Evolutionary conservation across 208 protist genomes (phyloP), one percentile per base, ranked within the genome.

Genomic region (Acanthamoeba lenticulata): DNA sequence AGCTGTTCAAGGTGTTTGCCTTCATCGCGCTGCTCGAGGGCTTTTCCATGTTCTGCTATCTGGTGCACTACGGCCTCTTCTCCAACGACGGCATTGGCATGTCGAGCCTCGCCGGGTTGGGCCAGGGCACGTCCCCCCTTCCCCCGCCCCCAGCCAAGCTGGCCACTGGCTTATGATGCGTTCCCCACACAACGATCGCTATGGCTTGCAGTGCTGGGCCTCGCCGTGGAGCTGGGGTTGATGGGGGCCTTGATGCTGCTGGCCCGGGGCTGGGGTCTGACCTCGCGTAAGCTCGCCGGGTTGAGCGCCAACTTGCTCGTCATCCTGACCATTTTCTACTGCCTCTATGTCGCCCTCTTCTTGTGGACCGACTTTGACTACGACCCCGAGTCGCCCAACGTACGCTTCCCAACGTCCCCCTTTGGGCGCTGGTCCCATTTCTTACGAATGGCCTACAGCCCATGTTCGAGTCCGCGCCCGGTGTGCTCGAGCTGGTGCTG

Each of bases 1-100:
- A 72, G 62, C 62, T 72, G 29, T 72, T 72, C 62, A 72, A 72
- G 62, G 13, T 72, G 21, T 72, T 72, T 38, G 62, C 62, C n/a
- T 29, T 72, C 9, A n/a, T 72, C 21, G 62, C 62, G 17, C 29
- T 72, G 62, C 27, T 72, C n/a, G 62, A 72, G n/a, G 62, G 62
- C 32, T 5, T 29, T 17, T 5, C 62, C 62, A 38, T 13, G n/a
- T 72, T 72, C n/a, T 72, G 27, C 62, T 40, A 40, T 21, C 21
- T 72, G 62, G 29, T 72, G 21, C 62, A 72, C 62, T 72, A 40
- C 32, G 62, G 62, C 1, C 29, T 72, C 24, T 72, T 38, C 62
- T 5, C 62, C 62, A 72, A 72, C 29, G 62, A 72, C 7, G 62
- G 62, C 29, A 32, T 40, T 13, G 62, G 62, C 62, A 21, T 40